phyloP scores from a whole-genome alignment of 2,329 filamentous ascomycete genomes.

The Elsinoe ampelina region DNA sequence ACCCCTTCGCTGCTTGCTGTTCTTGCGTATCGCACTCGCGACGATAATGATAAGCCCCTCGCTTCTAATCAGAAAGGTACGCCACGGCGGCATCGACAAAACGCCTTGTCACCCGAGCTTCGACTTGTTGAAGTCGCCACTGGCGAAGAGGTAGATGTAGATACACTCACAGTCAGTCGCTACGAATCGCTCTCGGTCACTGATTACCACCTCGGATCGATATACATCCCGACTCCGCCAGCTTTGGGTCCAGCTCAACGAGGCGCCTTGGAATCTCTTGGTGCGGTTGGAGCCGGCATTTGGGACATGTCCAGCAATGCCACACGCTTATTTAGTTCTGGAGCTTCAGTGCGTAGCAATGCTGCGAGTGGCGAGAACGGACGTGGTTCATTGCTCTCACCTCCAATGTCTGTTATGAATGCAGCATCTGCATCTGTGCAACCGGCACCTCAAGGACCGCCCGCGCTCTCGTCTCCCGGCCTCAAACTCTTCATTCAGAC shows the following conservation, averaged over 20 bases:
- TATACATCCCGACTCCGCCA: constrained; percentile 63
- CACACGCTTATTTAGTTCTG: constrained; percentile 75
- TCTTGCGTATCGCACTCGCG: constrained; percentile 76
- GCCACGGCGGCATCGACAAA: constrained; percentile 60
- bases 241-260: constrained; percentile 54
- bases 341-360: constrained; percentile 57
- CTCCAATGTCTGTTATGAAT: constrained; percentile 26
- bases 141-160: constrained; percentile 74
- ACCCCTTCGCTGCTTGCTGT: constrained; percentile 83
- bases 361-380: constrained; percentile 32
- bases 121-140: constrained; percentile 82
- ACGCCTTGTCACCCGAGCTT: constrained; percentile 77
- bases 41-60: constrained; percentile 54
- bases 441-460: constrained; percentile 31
- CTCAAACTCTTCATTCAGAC: constrained; percentile 90
- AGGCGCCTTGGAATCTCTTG: constrained; percentile 68
- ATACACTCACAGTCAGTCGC: constrained; percentile 74
- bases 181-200: constrained; percentile 77
- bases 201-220: constrained; percentile 81
- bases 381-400: constrained; percentile 26
- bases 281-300: constrained; percentile 53
- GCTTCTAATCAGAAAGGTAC: constrained; percentile 45
- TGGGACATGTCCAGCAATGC: constrained; percentile 79
- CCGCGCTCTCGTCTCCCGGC: constrained; percentile 45
- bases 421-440: constrained; percentile 12